Conservation (phyloP, 2,329 filamentous ascomycete species). For the Beauveria sp. region DNA sequence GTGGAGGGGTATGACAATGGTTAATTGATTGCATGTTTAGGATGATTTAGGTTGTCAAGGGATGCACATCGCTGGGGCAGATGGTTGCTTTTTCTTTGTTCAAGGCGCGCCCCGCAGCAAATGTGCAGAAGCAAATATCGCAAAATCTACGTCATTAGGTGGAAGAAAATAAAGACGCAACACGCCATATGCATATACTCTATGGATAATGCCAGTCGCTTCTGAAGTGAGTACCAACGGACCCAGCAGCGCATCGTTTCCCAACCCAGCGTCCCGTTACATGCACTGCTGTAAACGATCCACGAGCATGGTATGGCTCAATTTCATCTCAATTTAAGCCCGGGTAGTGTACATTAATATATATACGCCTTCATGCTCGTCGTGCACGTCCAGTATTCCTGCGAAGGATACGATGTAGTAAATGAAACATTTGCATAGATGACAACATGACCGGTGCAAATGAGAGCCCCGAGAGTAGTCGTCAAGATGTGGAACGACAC, state of each 20-base stretch:
- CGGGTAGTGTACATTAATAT: neutral
- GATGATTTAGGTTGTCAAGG: too few relatives aligned
- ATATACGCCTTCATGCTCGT: neutral
- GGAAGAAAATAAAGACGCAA: too few relatives aligned
- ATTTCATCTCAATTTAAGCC: neutral
- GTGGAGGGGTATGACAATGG: too few relatives aligned
- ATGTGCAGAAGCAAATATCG: too few relatives aligned
- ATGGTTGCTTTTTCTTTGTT: too few relatives aligned
- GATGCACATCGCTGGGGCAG: too few relatives aligned
- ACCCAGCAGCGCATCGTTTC: neutral
- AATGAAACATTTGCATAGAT: neutral
- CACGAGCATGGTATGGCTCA: neutral
- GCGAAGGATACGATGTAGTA: neutral
- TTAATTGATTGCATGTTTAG: too few relatives aligned
- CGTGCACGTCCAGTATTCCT: neutral
- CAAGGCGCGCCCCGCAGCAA: too few relatives aligned
- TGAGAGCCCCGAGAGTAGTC: neutral
- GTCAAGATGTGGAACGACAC: neutral
- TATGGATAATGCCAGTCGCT: neutral
- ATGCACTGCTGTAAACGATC: neutral
- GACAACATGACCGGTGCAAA: neutral
- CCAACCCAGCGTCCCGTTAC: neutral
- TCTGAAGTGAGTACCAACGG: neutral
- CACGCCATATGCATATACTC: too few relatives aligned
- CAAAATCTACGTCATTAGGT: too few relatives aligned